Evolutionary conservation across 192 early-diverging fungal genomes (phyloP).

Genomic region (Podila clonocystis): DNA sequence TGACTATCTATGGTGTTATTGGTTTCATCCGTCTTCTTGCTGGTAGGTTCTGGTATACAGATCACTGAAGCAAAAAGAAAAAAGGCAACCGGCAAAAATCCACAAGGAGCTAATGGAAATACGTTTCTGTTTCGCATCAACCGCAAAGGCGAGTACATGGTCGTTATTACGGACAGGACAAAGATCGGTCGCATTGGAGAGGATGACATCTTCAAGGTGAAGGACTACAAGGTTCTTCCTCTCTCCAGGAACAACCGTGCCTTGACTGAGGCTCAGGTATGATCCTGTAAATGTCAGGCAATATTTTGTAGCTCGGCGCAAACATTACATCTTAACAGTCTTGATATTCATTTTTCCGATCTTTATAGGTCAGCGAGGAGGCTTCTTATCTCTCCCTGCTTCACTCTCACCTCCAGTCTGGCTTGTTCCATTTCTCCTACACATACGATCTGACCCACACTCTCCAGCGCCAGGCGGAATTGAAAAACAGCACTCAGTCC

Average conservation of each 20-base stretch:
- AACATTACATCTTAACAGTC: background rate
- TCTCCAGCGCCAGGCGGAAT: conserved; percentile 75
- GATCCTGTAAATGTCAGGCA: background rate
- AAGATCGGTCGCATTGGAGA: conserved; percentile 67
- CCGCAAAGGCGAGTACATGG: conserved; percentile 71
- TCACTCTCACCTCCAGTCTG: conserved; percentile 57
- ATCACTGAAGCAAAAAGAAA: background rate
- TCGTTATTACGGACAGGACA: conserved; percentile 76
- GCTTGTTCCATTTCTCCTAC: conserved; percentile 83
- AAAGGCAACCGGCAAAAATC: background rate
- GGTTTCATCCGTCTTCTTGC: conserved; percentile 76
- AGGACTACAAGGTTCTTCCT: conserved; percentile 64
- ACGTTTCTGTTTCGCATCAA: conserved; percentile 24
- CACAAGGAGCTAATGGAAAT: background rate
- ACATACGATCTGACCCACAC: conserved; percentile 88
- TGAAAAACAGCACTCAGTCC: conserved; percentile 44
- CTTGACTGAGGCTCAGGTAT: conserved; percentile 59
- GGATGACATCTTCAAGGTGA: conserved; percentile 74
- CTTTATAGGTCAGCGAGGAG: conserved; percentile 57
- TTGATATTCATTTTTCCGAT: background rate
- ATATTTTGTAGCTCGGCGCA: background rate
- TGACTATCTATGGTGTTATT: conserved; percentile 74
- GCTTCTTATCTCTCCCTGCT: conserved; percentile 57
- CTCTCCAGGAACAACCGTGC: conserved; percentile 46
- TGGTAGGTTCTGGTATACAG: conserved; percentile 53